Evolutionary conservation across 75 land plant genomes (phyloP), one percentile per base, ranked within the genome.

Genomic region (Selaginella moellendorffii): DNA sequence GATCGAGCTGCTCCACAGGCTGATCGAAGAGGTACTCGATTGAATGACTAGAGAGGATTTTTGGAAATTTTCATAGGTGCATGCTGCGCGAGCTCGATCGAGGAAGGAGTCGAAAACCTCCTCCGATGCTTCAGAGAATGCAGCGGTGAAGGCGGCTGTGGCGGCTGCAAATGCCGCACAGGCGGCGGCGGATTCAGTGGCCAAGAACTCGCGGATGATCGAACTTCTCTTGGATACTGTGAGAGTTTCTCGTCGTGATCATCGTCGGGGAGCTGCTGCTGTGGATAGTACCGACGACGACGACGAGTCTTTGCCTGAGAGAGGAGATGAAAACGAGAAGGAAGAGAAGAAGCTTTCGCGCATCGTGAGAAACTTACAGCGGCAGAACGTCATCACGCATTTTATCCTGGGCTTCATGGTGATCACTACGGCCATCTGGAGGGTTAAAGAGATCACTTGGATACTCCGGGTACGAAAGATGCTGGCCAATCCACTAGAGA

Each of bases 401-500:
- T 63, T 29, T 1, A 29, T 63, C n/a, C 65, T 63, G 12, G 65
- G 65, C 28, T 30, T 63, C 36, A 63, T 63, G 65, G 31, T 63
- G 27, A 31, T 63, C 9, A 31, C 36, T 22, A 63, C 31, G n/a
- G 65, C 65, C 1, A 63, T 63, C 29, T 63, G 65, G 65, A 27
- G 65, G 17, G 28, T 63, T 29, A 63, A 63, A 22, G 46, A 36
- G 46, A 36, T 36, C 14, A 36, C 46, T 36, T 36, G 46, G 46
- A 36, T 36, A 36, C 5, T 36, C 46, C 5, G 14, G 46, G 10
- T 36, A 5, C 46, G 46, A 5, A 36, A 36, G 46, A 36, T 36
- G 46, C 14, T 36, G 5, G 5, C 46, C 10, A 36, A 36, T 36
- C 46, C 46, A 5, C 14, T 5, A 14, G 46, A 36, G 5, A 14